Base-by-base conservation (phyloP, 129 eudicot species). In the Tagetes patula region DNA sequence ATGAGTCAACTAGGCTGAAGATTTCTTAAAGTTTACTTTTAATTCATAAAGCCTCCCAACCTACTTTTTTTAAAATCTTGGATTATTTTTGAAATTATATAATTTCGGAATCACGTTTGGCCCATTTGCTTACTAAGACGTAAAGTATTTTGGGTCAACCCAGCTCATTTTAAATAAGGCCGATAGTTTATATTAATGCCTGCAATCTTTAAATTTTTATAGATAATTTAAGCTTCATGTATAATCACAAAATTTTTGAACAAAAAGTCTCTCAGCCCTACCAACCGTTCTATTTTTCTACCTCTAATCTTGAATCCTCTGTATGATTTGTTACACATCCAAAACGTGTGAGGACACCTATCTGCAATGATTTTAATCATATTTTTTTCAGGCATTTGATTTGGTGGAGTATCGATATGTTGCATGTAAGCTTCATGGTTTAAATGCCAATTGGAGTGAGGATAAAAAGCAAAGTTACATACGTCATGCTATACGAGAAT, bases 401-500 rank as follows among this genome's bases (percentile, higher is more conserved):
- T 84, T 94, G 87, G 90, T 90, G 83, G 98, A 94, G 77, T 84
- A 90, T 75, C 86, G 96, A 82, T 94, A 86, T 77, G 98, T 94
- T 77, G 98, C 98, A 38, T 94, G 98, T 72, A 94, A 94, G 91
- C 98, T 94, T 73, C 98, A 94, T 78, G 96, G 98, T 37, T 75
- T 94, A 65, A 86, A 90, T 76, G 92, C 96, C 72, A 95, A 94
- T 79, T 94, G 98, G 98, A 90, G 96, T 54, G 98, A 94, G 86
- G 98, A 94, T 34, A 94, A 94, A 82, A 94, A 94, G 83, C 96
- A 94, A 84, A 94, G 96, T 75, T 94, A 94, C 79, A 83, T 94
- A 72, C 85, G 98, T 9, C 98, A 94, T 80, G 98, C 98, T 42
- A 94, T 94, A 65, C 85, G 98, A 34, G 98, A 94, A 77, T 94